Base-by-base conservation (phyloP, 2,329 filamentous ascomycete genomes). In the Diaporthe vexans region DNA sequence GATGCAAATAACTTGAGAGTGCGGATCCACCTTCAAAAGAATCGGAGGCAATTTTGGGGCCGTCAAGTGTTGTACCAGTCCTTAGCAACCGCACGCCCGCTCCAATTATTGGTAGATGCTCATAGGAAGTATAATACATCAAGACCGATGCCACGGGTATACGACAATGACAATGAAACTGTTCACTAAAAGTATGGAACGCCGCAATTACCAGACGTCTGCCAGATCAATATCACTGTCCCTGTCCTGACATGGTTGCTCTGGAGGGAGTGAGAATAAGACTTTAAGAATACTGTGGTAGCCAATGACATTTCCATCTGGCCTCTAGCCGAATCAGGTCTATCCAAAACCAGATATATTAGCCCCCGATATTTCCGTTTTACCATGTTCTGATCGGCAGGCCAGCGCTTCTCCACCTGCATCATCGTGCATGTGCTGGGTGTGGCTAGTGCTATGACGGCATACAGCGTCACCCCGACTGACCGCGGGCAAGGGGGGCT, bases 381-480 rank as follows among this genome's bases (percentile, higher is more conserved):
- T 68, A 24, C n/a, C 46, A 24, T 52, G 29, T 11, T 54, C 33
- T 54, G 63, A 68, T 68, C 63, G 48, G 21, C 63, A 54, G 26
- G 33, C 48, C 33, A 40, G 48, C 37, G 46, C 46, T 26, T 9
- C 3, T 54, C n/a, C 15, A 26, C 29, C 63, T 68, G 63, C 63
- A 68, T 68, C 63, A 68, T 54, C 63, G 48, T 68, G 63, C 63
- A 68, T 68, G 33, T 26, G n/a, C 8, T 46, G 26, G 37, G 33
- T 67, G 63, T 67, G 61, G 63, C 63, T 68, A 68, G 63, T 54
- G 63, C 48, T 37, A 68, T 68, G 63, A 68, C 63, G 63, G 63
- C 63, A 68, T 68, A 68, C 63, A 54, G 33, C 63, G 63, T 68
- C 63, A 68, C 63, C 63, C 46, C 48, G 37, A 68, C 19, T 19